These are phyloP conservation scores for Acer negundo DNA, from an alignment of 345 rosid species.

Conservation along the genomic window DNA sequence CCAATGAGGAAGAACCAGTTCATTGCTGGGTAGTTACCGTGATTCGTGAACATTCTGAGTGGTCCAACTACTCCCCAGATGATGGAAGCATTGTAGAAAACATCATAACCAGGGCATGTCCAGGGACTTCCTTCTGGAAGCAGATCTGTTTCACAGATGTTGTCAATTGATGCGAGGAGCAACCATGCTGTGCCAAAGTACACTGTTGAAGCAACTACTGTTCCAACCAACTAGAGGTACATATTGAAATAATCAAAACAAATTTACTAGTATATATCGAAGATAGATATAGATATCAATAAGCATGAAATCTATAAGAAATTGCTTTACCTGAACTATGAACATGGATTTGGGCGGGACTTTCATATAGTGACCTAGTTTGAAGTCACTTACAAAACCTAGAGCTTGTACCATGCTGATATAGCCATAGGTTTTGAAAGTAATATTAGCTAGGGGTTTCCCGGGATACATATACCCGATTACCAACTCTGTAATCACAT, in stretches of 20 bases:
- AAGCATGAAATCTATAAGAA: too few relatives aligned
- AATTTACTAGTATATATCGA: background rate
- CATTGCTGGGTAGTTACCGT: slow-evolving; percentile 43
- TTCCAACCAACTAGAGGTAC: slow-evolving; percentile 36
- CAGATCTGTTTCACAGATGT: slow-evolving; percentile 36
- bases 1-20: slow-evolving; percentile 59
- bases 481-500: slow-evolving; percentile 49
- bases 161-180: slow-evolving; percentile 39
- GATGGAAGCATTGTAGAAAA: slow-evolving; percentile 56
- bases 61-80: slow-evolving; percentile 67
- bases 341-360: slow-evolving; percentile 63
- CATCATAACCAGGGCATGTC: slow-evolving; percentile 52
- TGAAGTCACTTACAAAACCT: slow-evolving; percentile 40
- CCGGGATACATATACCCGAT: slow-evolving; percentile 60
- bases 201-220: slow-evolving; percentile 42
- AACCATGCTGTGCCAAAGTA: slow-evolving; percentile 50
- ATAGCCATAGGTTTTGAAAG: slow-evolving; percentile 49
- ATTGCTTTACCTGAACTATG: slow-evolving; percentile 42
- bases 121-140: slow-evolving; percentile 48
- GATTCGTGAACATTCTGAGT: slow-evolving; percentile 43
- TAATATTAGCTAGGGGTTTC: slow-evolving; percentile 46
- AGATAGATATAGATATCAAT: too few relatives aligned
- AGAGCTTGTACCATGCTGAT: slow-evolving; percentile 49
- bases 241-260: background rate
- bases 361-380: slow-evolving; percentile 64